Base-by-base conservation (phyloP, 164 flowering plant genomes). In the Euptelea pleiosperma region DNA sequence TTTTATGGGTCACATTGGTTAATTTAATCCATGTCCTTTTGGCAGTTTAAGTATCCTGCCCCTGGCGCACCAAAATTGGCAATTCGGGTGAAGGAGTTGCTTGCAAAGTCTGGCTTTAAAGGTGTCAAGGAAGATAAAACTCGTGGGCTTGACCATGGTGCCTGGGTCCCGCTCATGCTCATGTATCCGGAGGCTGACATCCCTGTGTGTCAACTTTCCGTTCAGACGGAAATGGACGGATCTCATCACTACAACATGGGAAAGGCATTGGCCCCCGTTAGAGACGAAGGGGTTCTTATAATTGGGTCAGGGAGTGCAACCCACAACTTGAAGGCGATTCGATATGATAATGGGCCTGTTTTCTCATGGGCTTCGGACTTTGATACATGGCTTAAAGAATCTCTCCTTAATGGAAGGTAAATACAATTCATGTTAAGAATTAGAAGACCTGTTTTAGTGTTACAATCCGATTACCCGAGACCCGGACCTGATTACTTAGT, bases 101-200 rank as follows among this genome's bases (percentile, higher is more conserved):
- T 91, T 1, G 36, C 35, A 19, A 67, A 25, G 4, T 65, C 78
- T 0, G 91, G 92, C 0, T 77, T 83, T 52, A 48, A 72, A 46
- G 55, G 41, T 0, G 89, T 82, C 1, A 63, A 66, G 9, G 90
- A 76, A 65, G 96, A 88, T 39, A 74, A 47, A 55, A 68, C 70
- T 46, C 83, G 96, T 2, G 98, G 98, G 40, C 84, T 88, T n/a
- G 98, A 88, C 63, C 98, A 91, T 29, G 98, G 96, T 6, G 89
- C 94, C 0, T 91, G 98, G 98, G 81, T 88, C 5, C 98, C 94
- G 0, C 73, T 88, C 8, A 78, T 83, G 87, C 77, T 91, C 21
- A 88, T 88, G 98, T 91, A 86, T 58, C 98, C 98, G 0, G 84
- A 88, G 30, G 90, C 91, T 0, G 68, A 83, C 43, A 80, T 91